Evolutionary conservation across 768 basidiomycete genomes (phyloP).

Genomic region (Tylopilus sp.): DNA sequence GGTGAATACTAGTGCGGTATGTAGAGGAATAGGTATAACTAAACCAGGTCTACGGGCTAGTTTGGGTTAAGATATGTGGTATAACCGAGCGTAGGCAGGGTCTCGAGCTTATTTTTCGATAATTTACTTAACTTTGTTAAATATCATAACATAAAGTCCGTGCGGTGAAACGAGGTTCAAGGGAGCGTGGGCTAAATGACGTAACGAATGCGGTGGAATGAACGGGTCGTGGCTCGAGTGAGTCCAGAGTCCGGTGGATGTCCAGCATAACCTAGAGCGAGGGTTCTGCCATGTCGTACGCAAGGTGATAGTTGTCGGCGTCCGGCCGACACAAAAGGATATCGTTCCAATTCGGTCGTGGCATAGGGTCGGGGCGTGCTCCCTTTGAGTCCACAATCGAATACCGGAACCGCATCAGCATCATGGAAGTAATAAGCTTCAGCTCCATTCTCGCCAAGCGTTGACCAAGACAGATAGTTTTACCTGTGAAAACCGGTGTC

Average conservation of each 20-base stretch:
- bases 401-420: constrained; percentile 63
- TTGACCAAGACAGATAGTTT: constrained; percentile 67
- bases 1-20: constrained; percentile 12
- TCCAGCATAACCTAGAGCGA: constrained; percentile 27
- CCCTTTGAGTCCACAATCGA: constrained; percentile 54
- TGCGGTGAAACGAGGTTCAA: neutral
- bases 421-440: constrained; percentile 66
- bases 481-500: constrained; percentile 44
- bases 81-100: constrained; percentile 9
- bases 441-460: constrained; percentile 72
- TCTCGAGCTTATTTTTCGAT: constrained; percentile 13
- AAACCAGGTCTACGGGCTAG: neutral
- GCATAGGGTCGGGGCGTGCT: constrained; percentile 39
- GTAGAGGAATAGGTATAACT: constrained; percentile 9
- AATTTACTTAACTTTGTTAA: constrained; percentile 17
- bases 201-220: neutral
- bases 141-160: constrained; percentile 19
- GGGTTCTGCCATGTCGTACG: constrained; percentile 33
- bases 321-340: constrained; percentile 63
- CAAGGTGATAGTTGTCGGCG: constrained; percentile 50
- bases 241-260: constrained; percentile 10
- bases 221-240: constrained; percentile 6
- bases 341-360: constrained; percentile 78
- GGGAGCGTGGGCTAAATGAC: constrained; percentile 12
- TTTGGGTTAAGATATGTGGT: neutral